Conservation (phyloP, 495 filamentous ascomycete genomes). For the Neurospora sp. region DNA sequence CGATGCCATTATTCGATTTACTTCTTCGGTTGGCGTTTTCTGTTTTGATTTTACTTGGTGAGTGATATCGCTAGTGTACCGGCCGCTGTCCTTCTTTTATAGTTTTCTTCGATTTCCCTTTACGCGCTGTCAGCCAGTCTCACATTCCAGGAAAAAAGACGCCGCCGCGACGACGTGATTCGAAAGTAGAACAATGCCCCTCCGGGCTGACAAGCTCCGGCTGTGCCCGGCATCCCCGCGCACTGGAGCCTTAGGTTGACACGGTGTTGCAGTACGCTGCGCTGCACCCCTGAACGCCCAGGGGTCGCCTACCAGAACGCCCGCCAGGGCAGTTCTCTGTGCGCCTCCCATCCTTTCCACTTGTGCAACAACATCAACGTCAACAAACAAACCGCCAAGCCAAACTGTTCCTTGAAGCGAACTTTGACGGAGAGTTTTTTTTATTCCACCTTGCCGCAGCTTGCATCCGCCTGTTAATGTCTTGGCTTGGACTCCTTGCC, state of each 20-base stretch:
- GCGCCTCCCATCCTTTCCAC: not conserved
- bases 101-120: not conserved
- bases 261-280: not conserved
- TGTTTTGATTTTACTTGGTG: not conserved
- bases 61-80: not conserved
- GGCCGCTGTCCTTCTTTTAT: not conserved
- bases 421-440: not conserved
- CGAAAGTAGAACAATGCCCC: not conserved
- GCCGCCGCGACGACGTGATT: not conserved
- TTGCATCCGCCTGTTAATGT: not conserved
- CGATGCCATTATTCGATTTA: slow-evolving; percentile 1
- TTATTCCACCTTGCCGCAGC: not conserved
- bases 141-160: not conserved
- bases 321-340: not conserved
- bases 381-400: not conserved
- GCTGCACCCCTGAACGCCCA: not conserved
- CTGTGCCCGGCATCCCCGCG: not conserved
- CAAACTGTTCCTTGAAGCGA: not conserved
- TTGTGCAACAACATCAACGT: not conserved
- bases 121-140: not conserved
- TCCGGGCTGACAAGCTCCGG: not conserved
- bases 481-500: not conserved
- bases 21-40: not conserved
- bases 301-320: not conserved
- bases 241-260: not conserved